phyloP scores from a whole-genome alignment of 345 rosid species.

The Dipteronia sinensis region DNA sequence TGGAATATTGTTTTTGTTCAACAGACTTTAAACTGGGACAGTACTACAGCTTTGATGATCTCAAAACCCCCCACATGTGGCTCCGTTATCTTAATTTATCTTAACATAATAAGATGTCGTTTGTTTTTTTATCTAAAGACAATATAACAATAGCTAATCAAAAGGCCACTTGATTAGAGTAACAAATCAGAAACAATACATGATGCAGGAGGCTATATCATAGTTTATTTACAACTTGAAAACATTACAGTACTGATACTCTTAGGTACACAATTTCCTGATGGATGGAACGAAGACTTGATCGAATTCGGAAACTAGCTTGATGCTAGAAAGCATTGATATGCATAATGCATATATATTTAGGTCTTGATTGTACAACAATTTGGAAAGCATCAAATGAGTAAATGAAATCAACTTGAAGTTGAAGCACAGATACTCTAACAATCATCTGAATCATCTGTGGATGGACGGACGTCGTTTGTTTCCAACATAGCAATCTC shows the following conservation, averaged over 20 bases:
- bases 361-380: background rate
- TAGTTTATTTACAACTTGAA: background rate
- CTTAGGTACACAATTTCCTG: background rate
- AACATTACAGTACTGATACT: background rate
- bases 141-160: background rate
- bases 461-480: background rate
- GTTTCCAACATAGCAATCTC: conserved; percentile 16
- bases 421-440: background rate
- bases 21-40: too few species aligned
- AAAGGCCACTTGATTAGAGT: background rate
- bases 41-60: too few species aligned
- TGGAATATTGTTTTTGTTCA: too few species aligned
- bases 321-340: background rate
- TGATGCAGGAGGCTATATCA: background rate
- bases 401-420: background rate
- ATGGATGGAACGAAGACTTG: background rate
- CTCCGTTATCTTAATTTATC: too few species aligned
- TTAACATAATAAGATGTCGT: too few species aligned
- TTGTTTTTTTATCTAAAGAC: too few species aligned
- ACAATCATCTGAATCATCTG: background rate
- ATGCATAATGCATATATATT: background rate
- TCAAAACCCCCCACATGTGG: too few species aligned
- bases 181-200: background rate
- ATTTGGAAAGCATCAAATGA: background rate
- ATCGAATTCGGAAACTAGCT: background rate